phyloP scores from a whole-genome alignment of 345 rosid species.

The Hibiscus syriacus region DNA sequence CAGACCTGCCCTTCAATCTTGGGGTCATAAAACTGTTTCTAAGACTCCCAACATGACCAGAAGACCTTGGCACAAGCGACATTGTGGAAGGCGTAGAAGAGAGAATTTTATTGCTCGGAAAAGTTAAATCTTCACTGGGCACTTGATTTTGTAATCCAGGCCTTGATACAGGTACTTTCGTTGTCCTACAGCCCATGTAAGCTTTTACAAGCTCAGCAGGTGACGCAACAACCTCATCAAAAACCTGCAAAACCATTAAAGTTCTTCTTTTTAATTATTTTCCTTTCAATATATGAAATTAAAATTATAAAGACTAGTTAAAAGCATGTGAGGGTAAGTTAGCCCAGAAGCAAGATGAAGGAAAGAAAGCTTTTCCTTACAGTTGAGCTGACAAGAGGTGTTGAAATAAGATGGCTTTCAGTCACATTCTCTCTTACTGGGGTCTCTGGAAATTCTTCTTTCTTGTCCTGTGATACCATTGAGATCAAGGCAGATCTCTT shows the following conservation, averaged over 20 bases:
- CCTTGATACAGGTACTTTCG: conserved; percentile 59
- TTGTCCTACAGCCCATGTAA: conserved; percentile 80
- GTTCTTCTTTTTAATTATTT: no score
- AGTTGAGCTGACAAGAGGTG: conserved; percentile 36
- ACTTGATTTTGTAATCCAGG: conserved; percentile 36
- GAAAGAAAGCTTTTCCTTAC: conserved; percentile 27
- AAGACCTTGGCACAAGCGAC: conserved; percentile 45
- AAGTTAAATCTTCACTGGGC: conserved; percentile 38
- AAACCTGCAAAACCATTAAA: conserved; percentile 40
- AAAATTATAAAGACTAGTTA: neutral
- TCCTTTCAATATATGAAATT: neutral
- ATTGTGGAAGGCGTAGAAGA: conserved; percentile 39
- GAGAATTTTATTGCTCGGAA: conserved; percentile 24
- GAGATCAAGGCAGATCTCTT: conserved; percentile 84
- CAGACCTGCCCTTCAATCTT: conserved; percentile 55
- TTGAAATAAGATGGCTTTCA: no score
- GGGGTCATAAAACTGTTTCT: conserved; percentile 73
- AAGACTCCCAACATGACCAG: conserved; percentile 33
- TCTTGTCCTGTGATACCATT: no score
- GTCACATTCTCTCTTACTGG: conserved; percentile 33
- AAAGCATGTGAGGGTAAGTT: neutral
- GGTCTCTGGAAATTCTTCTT: conserved; percentile 24
- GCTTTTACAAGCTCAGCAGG: conserved; percentile 96
- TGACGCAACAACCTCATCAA: conserved; percentile 58
- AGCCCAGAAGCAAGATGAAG: neutral